Evolutionary conservation across 2,329 filamentous ascomycete species (phyloP), one percentile per base, ranked within the genome.

Genomic region (Colletotrichum lindemuthianum): DNA sequence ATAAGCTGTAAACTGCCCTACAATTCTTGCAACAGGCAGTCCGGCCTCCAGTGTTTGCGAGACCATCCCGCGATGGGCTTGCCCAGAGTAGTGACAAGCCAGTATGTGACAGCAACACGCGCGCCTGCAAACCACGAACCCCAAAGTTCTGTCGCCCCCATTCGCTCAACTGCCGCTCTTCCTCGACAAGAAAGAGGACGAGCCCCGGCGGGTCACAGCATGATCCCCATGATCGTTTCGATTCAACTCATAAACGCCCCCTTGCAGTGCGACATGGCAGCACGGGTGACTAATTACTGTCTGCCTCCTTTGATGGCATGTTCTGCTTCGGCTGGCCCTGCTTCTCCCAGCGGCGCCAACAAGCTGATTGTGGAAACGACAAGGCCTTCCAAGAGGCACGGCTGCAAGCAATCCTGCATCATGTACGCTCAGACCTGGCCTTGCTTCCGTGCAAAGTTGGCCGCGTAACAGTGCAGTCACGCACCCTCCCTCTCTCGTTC

Each of bases 381-480:
- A 12, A n/a, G 39, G 43, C 37, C 15, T 13, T 34, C 37, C 39
- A 45, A 34, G 51, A 41, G 58, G 15, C 56, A 34, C 49, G 61
- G 40, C 52, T 63, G 60, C 66, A 65, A 61, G 64, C 45, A 65
- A 68, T 61, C 37, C 60, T 67, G 67, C 67, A 67, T 63, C 58
- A 68, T 67, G 55, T 59, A 63, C 61, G 55, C 65, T 57, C 65
- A 63, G 65, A 67, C 54, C 40, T 51, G 36, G 47, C 53, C 45
- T 56, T 49, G 45, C 61, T 61, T 61, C 58, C 48, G 59, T 63
- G 61, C 54, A 58, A 56, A 39, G 37, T 51, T 33, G 3, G 50
- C 41, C 36, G 53, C n/a, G 43, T 59, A 52, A 24, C 24, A 24
- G 24, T 24, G 24, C 47, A 53, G 41, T 36, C 63, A 59, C 55